Evolutionary conservation across 2,329 filamentous ascomycete genomes (phyloP).

Genomic region (Exutisphaerella laricina): DNA sequence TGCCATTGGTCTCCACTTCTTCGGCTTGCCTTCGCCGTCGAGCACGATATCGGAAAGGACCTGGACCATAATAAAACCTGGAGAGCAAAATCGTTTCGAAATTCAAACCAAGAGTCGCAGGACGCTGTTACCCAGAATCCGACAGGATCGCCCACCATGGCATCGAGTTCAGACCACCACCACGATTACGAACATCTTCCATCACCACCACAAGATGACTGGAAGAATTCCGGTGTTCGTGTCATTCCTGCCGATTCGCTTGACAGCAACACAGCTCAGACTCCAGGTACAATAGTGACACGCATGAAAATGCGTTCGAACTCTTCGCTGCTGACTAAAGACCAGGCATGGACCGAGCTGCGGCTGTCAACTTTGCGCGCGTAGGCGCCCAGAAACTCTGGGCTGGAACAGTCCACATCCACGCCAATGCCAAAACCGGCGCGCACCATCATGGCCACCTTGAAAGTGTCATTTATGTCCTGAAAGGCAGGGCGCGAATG

Average conservation of each 20-base stretch:
- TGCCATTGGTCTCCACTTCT: no score
- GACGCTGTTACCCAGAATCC: no score
- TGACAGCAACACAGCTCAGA: constrained; percentile 40
- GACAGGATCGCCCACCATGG: no score
- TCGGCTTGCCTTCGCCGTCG: no score
- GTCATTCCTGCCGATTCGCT: constrained; percentile 40
- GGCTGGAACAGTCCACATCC: constrained; percentile 43
- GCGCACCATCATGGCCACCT: constrained; percentile 44
- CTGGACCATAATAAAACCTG: no score
- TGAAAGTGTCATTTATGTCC: constrained; percentile 43
- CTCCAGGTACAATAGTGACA: no score
- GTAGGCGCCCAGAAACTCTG: constrained; percentile 43
- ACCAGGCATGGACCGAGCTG: constrained; percentile 42
- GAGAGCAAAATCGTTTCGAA: no score
- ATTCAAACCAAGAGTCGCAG: no score
- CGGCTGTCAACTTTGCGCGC: constrained; percentile 43
- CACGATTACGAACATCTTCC: constrained; percentile 15
- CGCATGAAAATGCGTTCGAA: no score
- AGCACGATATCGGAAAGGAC: no score
- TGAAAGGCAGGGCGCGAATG: constrained; percentile 43
- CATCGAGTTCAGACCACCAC: constrained; percentile 7
- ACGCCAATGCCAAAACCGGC: constrained; percentile 42
- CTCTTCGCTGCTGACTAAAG: no score
- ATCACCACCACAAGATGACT: constrained; percentile 29
- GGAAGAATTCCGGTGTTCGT: constrained; percentile 40